Evolutionary conservation across 2,329 filamentous ascomycete species (phyloP), one percentile per base, ranked within the genome.

Genomic region (Penicillium sp.): DNA sequence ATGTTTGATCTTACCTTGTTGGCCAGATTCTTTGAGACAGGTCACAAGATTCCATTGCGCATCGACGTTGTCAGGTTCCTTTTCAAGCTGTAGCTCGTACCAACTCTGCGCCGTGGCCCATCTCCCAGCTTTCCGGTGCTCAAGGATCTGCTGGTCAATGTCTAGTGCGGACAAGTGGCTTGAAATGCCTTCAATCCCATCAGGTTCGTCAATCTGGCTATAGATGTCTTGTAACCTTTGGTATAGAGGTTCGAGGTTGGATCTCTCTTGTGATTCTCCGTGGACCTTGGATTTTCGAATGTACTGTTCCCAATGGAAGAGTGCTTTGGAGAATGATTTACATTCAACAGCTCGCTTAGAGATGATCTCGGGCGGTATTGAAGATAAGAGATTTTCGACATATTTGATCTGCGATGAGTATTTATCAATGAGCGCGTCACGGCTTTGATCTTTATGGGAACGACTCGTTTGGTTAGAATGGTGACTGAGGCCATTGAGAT

Each of bases 81-180:
- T 87, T 3, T 89, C 87, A 34, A 97, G 81, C 61, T 92, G 88
- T 62, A 96, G 87, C 71, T 99, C 92, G 73, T 97, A 97, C 94
- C 95, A 99, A 61, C 91, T 96, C 75, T 97, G 94, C 25, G 92
- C 94, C 50, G 93, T 91, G 16, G 90, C 88, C 92, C 94, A 99
- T 60, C 92, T 83, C 4, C 94, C 94, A 21, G 92, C 90, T 73
- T 96, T 97, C 56, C 90, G 86, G 75, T 99, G 92, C 66, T 95
- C 91, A 54, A 97, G 81, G 33, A 97, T 89, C 71, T 97, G 92
- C 71, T 97, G 93, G 59, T 96, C 90, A 49, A 97, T 88, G 63
- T 95, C 90, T n/a, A 97, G 79, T 11, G 92, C 86, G 57, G 89
- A 88, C 3, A 97, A 79, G 70, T 94, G 89, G 21, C 91, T 87